phyloP scores from a whole-genome alignment of 2,329 filamentous ascomycete species.

The Colletotrichum sp. region DNA sequence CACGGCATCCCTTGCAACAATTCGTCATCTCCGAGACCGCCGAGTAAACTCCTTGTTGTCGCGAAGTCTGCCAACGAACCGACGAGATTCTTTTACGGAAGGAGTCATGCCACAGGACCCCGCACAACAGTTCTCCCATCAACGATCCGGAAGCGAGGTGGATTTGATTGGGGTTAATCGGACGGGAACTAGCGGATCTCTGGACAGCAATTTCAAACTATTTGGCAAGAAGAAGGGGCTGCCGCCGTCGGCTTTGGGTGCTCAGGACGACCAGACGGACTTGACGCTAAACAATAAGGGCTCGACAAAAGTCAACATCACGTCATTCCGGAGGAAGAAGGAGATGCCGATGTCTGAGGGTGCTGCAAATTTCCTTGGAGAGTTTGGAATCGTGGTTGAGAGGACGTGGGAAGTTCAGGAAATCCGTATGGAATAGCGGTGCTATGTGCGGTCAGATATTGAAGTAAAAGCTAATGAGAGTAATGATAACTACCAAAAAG shows the following conservation, averaged over 20 bases:
- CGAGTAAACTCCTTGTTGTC: not conserved
- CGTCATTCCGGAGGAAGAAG: not conserved
- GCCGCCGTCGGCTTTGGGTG: not conserved
- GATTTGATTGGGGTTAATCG: not conserved
- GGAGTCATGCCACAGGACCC: not conserved
- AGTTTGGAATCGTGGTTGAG: conserved; percentile 1
- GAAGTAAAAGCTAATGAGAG: not conserved
- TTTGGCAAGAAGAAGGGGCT: not conserved
- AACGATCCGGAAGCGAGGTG: not conserved
- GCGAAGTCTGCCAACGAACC: not conserved
- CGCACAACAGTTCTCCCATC: not conserved
- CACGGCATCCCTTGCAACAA: not conserved
- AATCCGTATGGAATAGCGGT: not conserved
- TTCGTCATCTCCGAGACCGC: not conserved
- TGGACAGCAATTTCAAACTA: not conserved
- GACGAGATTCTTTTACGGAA: not conserved
- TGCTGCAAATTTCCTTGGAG: not conserved
- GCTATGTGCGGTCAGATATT: not conserved
- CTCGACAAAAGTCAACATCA: not conserved
- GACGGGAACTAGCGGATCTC: not conserved
- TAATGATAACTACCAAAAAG: not conserved
- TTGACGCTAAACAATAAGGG: not conserved
- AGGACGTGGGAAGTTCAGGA: conserved; percentile 1
- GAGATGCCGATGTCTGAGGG: not conserved
- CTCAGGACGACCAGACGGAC: not conserved